Evolutionary conservation across 2,329 filamentous ascomycete species (phyloP).

Genomic region (Ilyonectria robusta): DNA sequence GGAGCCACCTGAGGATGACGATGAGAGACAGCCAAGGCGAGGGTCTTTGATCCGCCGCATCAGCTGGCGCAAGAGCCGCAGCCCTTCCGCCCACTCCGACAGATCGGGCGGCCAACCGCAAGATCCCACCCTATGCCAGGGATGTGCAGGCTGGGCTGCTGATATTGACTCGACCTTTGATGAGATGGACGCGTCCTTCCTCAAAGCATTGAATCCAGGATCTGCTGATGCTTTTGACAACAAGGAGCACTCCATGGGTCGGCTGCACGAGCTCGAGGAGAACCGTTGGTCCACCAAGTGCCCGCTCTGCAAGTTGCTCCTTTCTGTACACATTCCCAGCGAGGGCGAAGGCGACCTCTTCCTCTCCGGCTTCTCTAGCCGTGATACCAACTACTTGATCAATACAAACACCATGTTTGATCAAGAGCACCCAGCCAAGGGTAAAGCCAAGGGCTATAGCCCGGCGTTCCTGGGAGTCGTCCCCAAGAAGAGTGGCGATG

Average conservation of each 20-base stretch:
- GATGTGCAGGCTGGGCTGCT: slow-evolving; percentile 51
- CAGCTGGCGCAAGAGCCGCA: slow-evolving; percentile 55
- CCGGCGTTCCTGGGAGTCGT: slow-evolving; percentile 52
- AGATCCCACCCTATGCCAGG: slow-evolving; percentile 50
- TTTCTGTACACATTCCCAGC: slow-evolving; percentile 51
- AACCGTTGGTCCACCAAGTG: slow-evolving; percentile 53
- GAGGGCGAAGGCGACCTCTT: slow-evolving; percentile 49
- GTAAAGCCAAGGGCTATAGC: slow-evolving; percentile 47
- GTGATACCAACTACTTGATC: slow-evolving; percentile 54
- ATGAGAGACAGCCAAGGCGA: slow-evolving; percentile 46
- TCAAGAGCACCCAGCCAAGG: slow-evolving; percentile 48
- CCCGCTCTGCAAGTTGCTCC: slow-evolving; percentile 54
- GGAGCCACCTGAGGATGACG: slow-evolving; percentile 49
- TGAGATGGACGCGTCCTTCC: slow-evolving; percentile 50
- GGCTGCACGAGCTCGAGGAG: slow-evolving; percentile 49
- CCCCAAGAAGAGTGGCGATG: slow-evolving; percentile 50
- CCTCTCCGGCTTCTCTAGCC: slow-evolving; percentile 53
- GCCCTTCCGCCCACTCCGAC: slow-evolving; percentile 54
- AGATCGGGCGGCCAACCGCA: slow-evolving; percentile 45
- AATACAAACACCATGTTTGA: slow-evolving; percentile 51
- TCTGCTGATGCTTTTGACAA: slow-evolving; percentile 51
- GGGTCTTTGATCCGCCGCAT: slow-evolving; percentile 54
- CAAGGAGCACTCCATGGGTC: slow-evolving; percentile 49
- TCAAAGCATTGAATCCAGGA: slow-evolving; percentile 46
- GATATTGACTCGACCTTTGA: slow-evolving; percentile 53